These are phyloP conservation scores for Vigna radiata DNA, from an alignment of 306 rosid genomes.

Conservation along the genomic window DNA sequence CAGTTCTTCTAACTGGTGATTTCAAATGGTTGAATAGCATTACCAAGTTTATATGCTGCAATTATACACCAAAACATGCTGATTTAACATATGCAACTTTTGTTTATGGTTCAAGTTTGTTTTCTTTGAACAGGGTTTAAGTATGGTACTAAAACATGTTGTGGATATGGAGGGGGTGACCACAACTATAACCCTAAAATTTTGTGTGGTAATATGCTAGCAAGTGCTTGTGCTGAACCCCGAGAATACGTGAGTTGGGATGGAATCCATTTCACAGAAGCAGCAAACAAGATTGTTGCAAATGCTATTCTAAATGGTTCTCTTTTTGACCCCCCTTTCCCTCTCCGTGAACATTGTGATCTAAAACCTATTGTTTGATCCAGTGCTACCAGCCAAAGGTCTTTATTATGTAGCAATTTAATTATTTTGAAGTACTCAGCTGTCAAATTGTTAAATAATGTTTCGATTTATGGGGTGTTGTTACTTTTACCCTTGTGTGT, in stretches of 20 bases:
- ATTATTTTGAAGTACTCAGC: background rate
- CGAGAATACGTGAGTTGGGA: conserved; percentile 84
- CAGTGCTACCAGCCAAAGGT: background rate
- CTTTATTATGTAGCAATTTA: background rate
- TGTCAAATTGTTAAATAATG: background rate
- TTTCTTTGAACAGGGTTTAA: conserved; percentile 59
- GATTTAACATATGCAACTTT: background rate
- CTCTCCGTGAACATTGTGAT: conserved; percentile 60
- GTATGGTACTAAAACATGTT: conserved; percentile 67
- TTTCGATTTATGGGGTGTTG: background rate
- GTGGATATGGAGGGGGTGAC: conserved; percentile 80
- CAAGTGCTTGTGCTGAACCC: conserved; percentile 78
- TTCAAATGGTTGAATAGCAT: background rate
- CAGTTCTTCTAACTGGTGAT: no score
- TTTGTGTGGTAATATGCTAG: conserved; percentile 65
- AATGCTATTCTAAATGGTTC: conserved; percentile 73
- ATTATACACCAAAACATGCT: background rate
- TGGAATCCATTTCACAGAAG: conserved; percentile 85
- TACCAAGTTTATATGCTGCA: background rate
- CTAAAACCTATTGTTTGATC: conserved; percentile 57
- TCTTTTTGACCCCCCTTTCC: conserved; percentile 67
- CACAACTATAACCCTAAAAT: conserved; percentile 64
- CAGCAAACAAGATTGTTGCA: conserved; percentile 70
- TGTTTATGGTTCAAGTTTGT: background rate
- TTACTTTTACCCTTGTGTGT: conserved; percentile 11